phyloP scores from a whole-genome alignment of 1,139 yeast genomes.

The Arxiozyma heterogenica region DNA sequence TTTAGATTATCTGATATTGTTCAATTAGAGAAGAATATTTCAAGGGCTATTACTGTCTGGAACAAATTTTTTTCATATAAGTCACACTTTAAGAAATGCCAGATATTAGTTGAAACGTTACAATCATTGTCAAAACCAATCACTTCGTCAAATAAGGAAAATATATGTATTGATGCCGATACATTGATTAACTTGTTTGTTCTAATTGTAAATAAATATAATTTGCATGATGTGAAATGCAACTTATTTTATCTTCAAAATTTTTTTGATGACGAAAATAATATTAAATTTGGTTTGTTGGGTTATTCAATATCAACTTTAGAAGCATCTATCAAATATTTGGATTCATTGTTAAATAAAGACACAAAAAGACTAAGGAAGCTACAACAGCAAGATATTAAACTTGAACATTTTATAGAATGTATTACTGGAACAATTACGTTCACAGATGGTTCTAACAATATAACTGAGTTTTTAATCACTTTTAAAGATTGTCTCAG shows the following conservation, averaged over 20 bases:
- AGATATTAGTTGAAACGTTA: conserved; percentile 46
- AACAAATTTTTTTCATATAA: conserved; percentile 42
- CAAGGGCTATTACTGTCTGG: conserved; percentile 47
- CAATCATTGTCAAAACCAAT: conserved; percentile 37
- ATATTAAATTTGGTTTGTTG: conserved; percentile 39
- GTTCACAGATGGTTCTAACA: conserved; percentile 21
- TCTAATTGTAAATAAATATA: conserved; percentile 60
- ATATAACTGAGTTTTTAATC: not conserved
- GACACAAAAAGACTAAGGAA: not conserved
- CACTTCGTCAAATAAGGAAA: conserved; percentile 6
- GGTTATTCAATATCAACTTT: conserved; percentile 69
- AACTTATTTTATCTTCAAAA: conserved; percentile 58
- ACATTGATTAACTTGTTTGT: conserved; percentile 64
- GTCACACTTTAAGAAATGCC: conserved; percentile 47
- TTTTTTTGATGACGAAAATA: conserved; percentile 44
- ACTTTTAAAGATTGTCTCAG: conserved; percentile 18
- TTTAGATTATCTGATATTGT: conserved; percentile 25
- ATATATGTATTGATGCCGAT: conserved; percentile 62
- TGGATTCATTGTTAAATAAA: conserved; percentile 8
- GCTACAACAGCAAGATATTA: conserved; percentile 6
- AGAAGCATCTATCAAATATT: conserved; percentile 70
- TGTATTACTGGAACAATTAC: conserved; percentile 23
- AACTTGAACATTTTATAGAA: not conserved
- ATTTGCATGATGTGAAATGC: conserved; percentile 48
- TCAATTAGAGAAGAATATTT: conserved; percentile 40